Base-by-base conservation (phyloP, 768 basidiomycete genomes). In the Paxillus ammoniavirescens region DNA sequence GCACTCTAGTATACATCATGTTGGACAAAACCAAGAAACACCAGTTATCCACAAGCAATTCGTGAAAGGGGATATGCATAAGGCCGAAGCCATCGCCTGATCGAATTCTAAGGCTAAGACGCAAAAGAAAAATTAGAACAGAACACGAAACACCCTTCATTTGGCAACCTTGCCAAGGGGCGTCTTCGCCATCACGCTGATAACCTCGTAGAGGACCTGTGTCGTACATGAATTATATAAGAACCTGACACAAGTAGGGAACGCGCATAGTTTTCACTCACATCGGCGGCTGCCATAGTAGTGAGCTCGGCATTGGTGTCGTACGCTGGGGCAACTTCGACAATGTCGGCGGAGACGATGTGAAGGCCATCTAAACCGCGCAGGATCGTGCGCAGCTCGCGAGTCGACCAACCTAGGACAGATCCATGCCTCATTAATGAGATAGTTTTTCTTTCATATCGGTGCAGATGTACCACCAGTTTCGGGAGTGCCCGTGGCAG, bases 281-380 rank as follows among this genome's bases (percentile, higher is more conserved):
- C 76, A 59, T 84, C 82, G 0, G 82, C 83, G 23, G 83, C 83
- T 2, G 82, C 81, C 75, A 84, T 81, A 10, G 81, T 80, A 4
- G 83, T 84, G 50, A 82, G 72, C 60, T 84, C 83, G 13, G 82
- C 83, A 53, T 82, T 83, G 8, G 76, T 78, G 55, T 90, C 89
- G 63, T 91, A 90, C 6, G 89, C 87, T 14, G 90, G 91, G 1
- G 88, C 85, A 21, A 92, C 91, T 65, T 93, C 91, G 43, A 93
- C 91, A 42, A 93, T 82, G 65, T 93, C 91, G 8, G 86, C 87
- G 36, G 84, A 89, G 43, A 92, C 87, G 56, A 93, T 84, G 54
- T 82, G 75, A 48, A 92, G 74, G 13, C 89, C 89, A 50, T 86
- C 84, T 13, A 93, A 70, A 17, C 90, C 89, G 45, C 89, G 75